phyloP scores from a whole-genome alignment of 129 eudicot species.

The Arctium lappa region DNA sequence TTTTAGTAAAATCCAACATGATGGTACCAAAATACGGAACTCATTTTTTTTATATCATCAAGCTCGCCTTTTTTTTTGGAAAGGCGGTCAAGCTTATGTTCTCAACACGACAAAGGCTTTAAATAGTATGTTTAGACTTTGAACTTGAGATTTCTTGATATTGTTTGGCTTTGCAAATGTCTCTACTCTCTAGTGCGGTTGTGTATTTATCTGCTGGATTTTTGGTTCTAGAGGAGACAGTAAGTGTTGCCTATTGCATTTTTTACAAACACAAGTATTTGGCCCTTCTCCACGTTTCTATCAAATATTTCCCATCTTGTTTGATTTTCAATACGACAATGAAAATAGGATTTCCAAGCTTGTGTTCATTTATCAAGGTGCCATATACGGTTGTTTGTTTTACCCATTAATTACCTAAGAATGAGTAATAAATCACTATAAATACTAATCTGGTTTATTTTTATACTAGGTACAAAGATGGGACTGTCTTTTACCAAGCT shows the following conservation, averaged over 20 bases:
- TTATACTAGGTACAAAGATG: conserved; percentile 33
- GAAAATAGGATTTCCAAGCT: neutral
- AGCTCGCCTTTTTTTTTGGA: no score
- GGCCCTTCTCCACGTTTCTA: neutral
- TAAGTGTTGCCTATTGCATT: no score
- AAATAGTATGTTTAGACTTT: neutral
- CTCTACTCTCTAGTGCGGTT: neutral
- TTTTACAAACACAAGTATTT: neutral
- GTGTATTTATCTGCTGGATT: neutral
- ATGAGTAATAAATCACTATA: neutral
- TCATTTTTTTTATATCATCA: no score
- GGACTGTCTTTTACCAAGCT: conserved; percentile 48
- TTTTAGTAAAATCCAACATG: no score
- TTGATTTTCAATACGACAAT: neutral
- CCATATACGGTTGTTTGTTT: neutral
- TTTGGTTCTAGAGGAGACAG: no score
- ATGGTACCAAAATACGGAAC: no score
- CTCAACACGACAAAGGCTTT: no score
- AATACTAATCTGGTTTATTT: neutral
- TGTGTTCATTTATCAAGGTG: neutral
- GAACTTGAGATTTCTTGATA: neutral
- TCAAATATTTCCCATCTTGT: neutral
- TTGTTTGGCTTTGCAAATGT: neutral
- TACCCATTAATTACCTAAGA: neutral
- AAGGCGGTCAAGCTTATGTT: no score